Percentiles rank a stretch among this genome's conserved stretches.
Conservation (phyloP, 148 eudicot species). For the Camellia japonica region DNA sequence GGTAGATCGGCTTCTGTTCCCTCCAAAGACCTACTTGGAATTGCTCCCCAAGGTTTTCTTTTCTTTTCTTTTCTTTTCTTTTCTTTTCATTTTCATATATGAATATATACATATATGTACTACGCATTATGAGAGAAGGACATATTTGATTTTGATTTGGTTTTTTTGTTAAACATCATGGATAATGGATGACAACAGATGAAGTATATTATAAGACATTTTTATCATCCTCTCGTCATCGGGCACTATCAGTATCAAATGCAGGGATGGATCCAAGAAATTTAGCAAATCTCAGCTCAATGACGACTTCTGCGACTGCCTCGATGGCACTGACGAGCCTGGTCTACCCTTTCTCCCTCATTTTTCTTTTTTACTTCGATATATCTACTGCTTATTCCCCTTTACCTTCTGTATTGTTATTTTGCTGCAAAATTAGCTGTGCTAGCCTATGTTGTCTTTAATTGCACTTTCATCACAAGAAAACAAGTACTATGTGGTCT, state of each 20-base stretch:
- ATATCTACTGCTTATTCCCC: not conserved
- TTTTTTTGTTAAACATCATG: not conserved
- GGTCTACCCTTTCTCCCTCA: constrained; percentile 32
- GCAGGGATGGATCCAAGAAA: constrained; percentile 90
- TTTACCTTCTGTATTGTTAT: not conserved
- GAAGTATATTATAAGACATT: constrained; percentile 46
- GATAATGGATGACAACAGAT: constrained; percentile 39
- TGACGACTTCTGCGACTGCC: constrained; percentile 90
- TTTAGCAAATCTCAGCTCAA: constrained; percentile 62
- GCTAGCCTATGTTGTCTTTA: not conserved
- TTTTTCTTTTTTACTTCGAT: not conserved
- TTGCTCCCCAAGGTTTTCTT: constrained; percentile 50
- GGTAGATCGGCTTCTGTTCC: constrained; percentile 42
- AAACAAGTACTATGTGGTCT: not conserved
- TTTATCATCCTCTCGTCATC: constrained; percentile 23
- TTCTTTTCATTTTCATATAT: not conserved
- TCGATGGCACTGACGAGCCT: constrained; percentile 91
- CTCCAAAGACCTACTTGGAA: constrained; percentile 40
- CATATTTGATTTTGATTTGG: not conserved
- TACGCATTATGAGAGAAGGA: not conserved
- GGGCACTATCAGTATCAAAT: constrained; percentile 51
- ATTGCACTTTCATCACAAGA: not conserved
- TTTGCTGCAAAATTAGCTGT: not conserved
- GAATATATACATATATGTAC: not conserved
- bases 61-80: constrained; percentile 2